Evolutionary conservation across 1,139 yeast genomes (phyloP), one percentile per base, ranked within the genome.

Genomic region (Eremothecium cymbalariae): DNA sequence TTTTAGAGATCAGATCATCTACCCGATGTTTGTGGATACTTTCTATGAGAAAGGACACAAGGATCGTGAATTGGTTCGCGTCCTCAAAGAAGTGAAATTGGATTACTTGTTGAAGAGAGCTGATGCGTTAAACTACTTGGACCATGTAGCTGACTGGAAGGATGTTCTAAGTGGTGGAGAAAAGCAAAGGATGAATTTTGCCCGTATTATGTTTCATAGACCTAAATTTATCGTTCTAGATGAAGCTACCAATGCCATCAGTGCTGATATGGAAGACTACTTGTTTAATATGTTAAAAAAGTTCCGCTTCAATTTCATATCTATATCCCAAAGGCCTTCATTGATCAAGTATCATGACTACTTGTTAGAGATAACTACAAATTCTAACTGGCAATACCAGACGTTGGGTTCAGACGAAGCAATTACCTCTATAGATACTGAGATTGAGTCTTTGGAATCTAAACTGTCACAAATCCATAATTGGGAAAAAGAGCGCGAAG

Each of bases 121-220:
- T 22, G 39, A 36, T 13, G 65, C 65, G 4, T 47, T 60, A 48
- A 44, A 46, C 11, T 63, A 62, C 55, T 58, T 66, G 32, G 64
- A 68, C 43, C 60, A 67, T 4, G 46, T 57, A 8, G 79, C 80
- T 45, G 86, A 79, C 47, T 88, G 97, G 97, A 79, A 79, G 52
- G 94, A 82, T 55, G 84, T 88, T 12, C 71, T 88, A 47, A 80
- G 94, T 59, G 97, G 97, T 12, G 97, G 97, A 36, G 97, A 88
- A 57, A 81, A 85, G 62, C 97, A 88, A 64, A 74, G 95, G 51
- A 72, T 86, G 55, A 78, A 86, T 60, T 82, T 88, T 65, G 96
- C 96, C 0, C 68, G 96, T 48, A 73, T 88, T 5, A 65, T 88
- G 47, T 85, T 81, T 63, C 83, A 82, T 57, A 70, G 71, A 36